Conservation (phyloP, 345 rosid species). For the Salix suchowensis region DNA sequence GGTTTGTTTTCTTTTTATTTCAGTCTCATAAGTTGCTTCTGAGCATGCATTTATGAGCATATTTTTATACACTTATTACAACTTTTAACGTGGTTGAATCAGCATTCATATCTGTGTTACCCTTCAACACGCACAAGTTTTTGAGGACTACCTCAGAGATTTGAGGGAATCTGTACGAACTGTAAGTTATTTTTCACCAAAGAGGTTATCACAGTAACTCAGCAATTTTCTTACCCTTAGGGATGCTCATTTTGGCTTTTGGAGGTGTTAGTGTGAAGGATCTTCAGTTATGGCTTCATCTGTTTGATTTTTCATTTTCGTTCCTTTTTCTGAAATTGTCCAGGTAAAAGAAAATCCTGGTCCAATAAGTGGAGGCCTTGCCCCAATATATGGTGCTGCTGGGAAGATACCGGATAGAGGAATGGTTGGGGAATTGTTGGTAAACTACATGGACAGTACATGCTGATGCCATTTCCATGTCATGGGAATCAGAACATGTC, state of each 20-base stretch:
- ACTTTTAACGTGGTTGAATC: constrained; percentile 24
- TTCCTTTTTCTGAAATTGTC: not conserved
- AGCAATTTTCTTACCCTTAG: not conserved
- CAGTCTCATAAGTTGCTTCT: not conserved
- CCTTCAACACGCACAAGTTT: constrained; percentile 71
- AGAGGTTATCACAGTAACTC: not conserved
- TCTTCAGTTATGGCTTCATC: not conserved
- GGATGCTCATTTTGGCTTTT: not conserved
- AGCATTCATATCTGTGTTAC: constrained; percentile 87
- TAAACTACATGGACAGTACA: constrained; percentile 77
- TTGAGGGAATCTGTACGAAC: constrained; percentile 65
- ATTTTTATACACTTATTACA: not conserved
- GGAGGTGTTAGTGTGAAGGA: not conserved
- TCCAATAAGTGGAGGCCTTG: constrained; percentile 74
- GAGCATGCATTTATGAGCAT: not conserved
- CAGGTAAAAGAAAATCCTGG: constrained; percentile 87
- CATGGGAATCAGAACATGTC: not conserved
- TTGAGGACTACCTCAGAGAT: constrained; percentile 60
- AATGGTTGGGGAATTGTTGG: constrained; percentile 75
- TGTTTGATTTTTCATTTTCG: not conserved
- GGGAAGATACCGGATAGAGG: constrained; percentile 83
- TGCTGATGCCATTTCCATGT: constrained; percentile 33
- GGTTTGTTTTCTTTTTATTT: not conserved
- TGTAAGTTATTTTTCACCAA: constrained; percentile 40
- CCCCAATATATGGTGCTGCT: constrained; percentile 93